Percentiles rank a stretch among this genome's conserved stretches.
Evolutionary conservation across 768 basidiomycete genomes (phyloP).

Genomic region (Suillus weaverae): DNA sequence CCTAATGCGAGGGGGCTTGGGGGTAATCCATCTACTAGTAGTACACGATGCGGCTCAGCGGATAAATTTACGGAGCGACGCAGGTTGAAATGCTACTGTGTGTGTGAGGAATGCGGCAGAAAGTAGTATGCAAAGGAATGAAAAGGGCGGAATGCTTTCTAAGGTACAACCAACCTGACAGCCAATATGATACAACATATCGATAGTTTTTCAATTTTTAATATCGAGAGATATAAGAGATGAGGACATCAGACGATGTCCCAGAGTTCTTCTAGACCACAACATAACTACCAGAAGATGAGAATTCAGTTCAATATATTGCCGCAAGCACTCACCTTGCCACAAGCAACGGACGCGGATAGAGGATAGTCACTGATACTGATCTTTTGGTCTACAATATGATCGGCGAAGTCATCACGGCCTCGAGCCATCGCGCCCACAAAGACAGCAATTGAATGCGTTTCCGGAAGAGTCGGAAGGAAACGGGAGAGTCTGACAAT

Average conservation of each 20-base stretch:
- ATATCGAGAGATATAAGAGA: not conserved
- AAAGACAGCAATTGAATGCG: conserved; percentile 90
- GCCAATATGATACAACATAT: conserved; percentile 3
- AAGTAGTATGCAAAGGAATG: conserved; percentile 10
- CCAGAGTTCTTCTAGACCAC: conserved; percentile 93
- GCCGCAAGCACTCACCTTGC: conserved; percentile 66
- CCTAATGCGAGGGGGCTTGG: conserved; percentile 34
- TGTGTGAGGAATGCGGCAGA: conserved; percentile 3
- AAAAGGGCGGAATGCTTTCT: conserved; percentile 13
- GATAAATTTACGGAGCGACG: conserved; percentile 22
- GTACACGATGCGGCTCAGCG: conserved; percentile 28
- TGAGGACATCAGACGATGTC: conserved; percentile 65
- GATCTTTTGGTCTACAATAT: conserved; percentile 93
- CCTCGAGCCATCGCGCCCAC: conserved; percentile 99
- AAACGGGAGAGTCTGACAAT: conserved; percentile 80
- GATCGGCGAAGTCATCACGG: conserved; percentile 95
- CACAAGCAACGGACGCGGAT: conserved; percentile 93
- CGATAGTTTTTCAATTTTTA: conserved; percentile 18
- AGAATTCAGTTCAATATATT: conserved; percentile 2
- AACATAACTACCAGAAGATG: conserved; percentile 65
- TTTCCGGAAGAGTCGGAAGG: conserved; percentile 80
- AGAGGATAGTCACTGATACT: conserved; percentile 92
- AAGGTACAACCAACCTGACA: conserved; percentile 13
- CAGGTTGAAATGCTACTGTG: conserved; percentile 36
- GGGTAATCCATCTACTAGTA: conserved; percentile 24